Conservation (phyloP, 164 flowering plant species). For the grape (Vitis vinifera) region DNA sequence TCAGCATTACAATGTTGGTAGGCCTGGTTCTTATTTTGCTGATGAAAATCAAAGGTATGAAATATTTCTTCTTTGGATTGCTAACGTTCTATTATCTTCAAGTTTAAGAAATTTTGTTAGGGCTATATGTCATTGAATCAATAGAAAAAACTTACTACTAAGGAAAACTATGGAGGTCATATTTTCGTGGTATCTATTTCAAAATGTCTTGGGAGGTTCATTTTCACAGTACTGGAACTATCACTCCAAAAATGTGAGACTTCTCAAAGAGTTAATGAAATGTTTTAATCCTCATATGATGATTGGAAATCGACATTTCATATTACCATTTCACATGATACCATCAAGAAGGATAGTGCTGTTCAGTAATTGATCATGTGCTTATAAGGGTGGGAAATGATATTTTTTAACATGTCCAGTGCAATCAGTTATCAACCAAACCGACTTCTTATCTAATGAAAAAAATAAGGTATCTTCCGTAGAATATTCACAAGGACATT, state of each 20-base stretch:
- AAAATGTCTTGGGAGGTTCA: neutral
- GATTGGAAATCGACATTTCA: no score
- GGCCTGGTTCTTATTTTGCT: slow-evolving; percentile 29
- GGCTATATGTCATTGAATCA: neutral
- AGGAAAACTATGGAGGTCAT: neutral
- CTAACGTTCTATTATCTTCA: neutral
- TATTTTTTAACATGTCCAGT: no score
- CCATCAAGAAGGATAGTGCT: no score
- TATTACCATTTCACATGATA: no score
- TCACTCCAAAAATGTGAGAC: no score
- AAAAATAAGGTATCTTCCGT: no score
- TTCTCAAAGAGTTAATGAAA: no score
- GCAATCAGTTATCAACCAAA: no score
- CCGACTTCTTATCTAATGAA: no score
- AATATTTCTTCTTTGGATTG: neutral
- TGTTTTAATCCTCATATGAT: no score
- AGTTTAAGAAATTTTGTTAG: neutral
- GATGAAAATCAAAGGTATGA: slow-evolving; percentile 66
- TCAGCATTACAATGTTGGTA: slow-evolving; percentile 64
- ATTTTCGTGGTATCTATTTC: neutral
- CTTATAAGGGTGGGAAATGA: no score
- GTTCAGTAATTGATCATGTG: no score
- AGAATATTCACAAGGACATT: neutral
- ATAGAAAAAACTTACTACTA: neutral
- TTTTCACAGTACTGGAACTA: neutral